A percentile compares a stretch with the other conserved stretches of the same genome.
These are phyloP conservation scores for Boletus pseudo-olivaceus DNA, from an alignment of 768 basidiomycete species.

Conservation along the genomic window DNA sequence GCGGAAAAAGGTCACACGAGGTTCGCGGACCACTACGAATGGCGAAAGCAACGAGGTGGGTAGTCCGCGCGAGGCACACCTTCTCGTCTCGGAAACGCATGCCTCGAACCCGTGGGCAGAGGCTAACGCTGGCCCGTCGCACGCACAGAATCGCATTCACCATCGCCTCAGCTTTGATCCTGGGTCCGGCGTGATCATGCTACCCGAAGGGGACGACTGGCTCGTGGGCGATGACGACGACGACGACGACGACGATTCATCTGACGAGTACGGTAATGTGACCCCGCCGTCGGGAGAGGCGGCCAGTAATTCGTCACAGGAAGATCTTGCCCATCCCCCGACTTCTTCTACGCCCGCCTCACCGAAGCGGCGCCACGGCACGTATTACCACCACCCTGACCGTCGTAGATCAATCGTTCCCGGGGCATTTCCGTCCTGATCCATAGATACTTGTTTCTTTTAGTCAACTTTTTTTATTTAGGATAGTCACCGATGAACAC, in stretches of 20 bases:
- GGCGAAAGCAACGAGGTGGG: slow-evolving; percentile 1
- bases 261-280: slow-evolving; percentile 40
- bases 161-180: slow-evolving; percentile 76
- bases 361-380: slow-evolving; percentile 61
- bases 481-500: neutral
- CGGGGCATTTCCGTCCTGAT: slow-evolving; percentile 47
- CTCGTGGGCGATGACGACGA: slow-evolving; percentile 44
- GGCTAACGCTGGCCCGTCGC: slow-evolving; percentile 16
- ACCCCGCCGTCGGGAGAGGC: slow-evolving; percentile 25
- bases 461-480: neutral
- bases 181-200: slow-evolving; percentile 83
- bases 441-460: neutral
- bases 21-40: slow-evolving; percentile 1
- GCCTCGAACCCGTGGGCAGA: slow-evolving; percentile 65
- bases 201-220: slow-evolving; percentile 75
- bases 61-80: slow-evolving; percentile 14
- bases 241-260: slow-evolving; percentile 43
- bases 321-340: slow-evolving; percentile 17
- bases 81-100: slow-evolving; percentile 26
- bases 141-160: slow-evolving; percentile 37
- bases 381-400: slow-evolving; percentile 88
- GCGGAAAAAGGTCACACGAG: slow-evolving; percentile 33
- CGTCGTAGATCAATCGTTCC: slow-evolving; percentile 49
- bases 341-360: slow-evolving; percentile 31
- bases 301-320: slow-evolving; percentile 18